phyloP scores from a whole-genome alignment of 2,329 filamentous ascomycete genomes.

The Sclerotinia spermophila region DNA sequence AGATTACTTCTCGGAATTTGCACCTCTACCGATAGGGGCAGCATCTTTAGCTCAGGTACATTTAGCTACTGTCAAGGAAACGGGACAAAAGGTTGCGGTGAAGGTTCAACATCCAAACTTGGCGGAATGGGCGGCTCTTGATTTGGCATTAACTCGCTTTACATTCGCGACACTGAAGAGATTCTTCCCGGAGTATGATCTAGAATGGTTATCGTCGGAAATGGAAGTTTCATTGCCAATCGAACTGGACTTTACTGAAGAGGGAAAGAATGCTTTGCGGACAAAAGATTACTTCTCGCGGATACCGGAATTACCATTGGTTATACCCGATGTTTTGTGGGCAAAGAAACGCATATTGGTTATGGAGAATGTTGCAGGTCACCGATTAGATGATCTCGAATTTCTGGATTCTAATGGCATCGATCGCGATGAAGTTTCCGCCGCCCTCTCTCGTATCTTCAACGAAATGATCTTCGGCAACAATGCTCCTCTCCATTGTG shows the following conservation, averaged over 20 bases:
- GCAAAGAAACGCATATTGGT: constrained; percentile 84
- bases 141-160: constrained; percentile 80
- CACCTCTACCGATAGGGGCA: constrained; percentile 76
- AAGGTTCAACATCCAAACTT: constrained; percentile 93
- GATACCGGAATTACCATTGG: constrained; percentile 70
- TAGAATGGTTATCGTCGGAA: constrained; percentile 91
- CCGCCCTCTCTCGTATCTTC: constrained; percentile 85
- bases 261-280: constrained; percentile 78
- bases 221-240: constrained; percentile 89
- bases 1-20: constrained; percentile 85
- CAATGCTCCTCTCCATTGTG: constrained; percentile 86
- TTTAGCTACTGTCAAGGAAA: constrained; percentile 75
- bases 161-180: constrained; percentile 86
- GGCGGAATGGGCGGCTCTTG: constrained; percentile 84
- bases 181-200: constrained; percentile 96
- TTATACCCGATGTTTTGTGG: constrained; percentile 89
- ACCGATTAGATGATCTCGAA: constrained; percentile 80
- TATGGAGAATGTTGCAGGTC: constrained; percentile 89
- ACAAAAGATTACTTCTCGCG: constrained; percentile 77
- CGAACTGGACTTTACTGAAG: constrained; percentile 84
- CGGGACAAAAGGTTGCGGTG: constrained; percentile 83
- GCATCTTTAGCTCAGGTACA: constrained; percentile 95
- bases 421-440: constrained; percentile 91
- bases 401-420: constrained; percentile 85
- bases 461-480: constrained; percentile 99